Percentiles rank a stretch among this genome's conserved stretches.
phyloP scores from a whole-genome alignment of 2,329 filamentous ascomycete genomes.

The Harringtonia aguacate region DNA sequence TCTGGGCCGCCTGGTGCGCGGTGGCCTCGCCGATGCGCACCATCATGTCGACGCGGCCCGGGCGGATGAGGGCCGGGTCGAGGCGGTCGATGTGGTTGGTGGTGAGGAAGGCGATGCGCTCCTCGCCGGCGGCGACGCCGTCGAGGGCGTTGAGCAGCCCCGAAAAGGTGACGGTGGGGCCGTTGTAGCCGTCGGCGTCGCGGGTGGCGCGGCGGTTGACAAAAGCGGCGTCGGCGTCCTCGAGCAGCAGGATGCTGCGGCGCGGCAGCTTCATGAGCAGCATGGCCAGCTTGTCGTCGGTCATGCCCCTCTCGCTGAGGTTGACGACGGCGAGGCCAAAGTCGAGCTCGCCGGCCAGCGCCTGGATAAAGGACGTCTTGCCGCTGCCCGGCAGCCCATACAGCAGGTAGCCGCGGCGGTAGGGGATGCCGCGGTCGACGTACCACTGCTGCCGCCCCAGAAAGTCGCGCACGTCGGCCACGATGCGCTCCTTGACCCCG shows the following conservation, averaged over 20 bases:
- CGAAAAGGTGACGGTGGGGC: constrained; percentile 87
- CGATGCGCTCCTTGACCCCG: constrained; percentile 72
- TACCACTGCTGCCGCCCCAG: constrained; percentile 76
- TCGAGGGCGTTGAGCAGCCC: constrained; percentile 79
- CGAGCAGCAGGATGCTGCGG: constrained; percentile 70
- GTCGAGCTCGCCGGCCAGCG: constrained; percentile 82
- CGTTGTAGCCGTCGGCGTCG: constrained; percentile 73
- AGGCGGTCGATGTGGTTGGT: constrained; percentile 89
- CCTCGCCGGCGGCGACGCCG: constrained; percentile 88
- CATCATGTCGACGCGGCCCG: constrained; percentile 89
- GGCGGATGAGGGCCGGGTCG: constrained; percentile 79
- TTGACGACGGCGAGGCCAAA: constrained; percentile 91
- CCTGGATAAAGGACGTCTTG: constrained; percentile 94
- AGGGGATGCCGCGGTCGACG: constrained; percentile 86
- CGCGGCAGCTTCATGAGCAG: constrained; percentile 77
- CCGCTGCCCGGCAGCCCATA: constrained; percentile 86
- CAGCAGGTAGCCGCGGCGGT: constrained; percentile 78
- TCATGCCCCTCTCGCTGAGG: constrained; percentile 78
- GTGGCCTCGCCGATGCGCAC: constrained; percentile 82
- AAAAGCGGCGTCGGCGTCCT: constrained; percentile 89
- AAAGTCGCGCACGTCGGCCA: constrained; percentile 76
- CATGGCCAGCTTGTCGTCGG: constrained; percentile 79
- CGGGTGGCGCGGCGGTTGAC: constrained; percentile 67
- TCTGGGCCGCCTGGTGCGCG: constrained; percentile 67
- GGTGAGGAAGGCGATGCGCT: constrained; percentile 86